These are phyloP conservation scores for Magnusiomyces fungicola DNA, from an alignment of 1,139 yeast species.

Conservation along the genomic window DNA sequence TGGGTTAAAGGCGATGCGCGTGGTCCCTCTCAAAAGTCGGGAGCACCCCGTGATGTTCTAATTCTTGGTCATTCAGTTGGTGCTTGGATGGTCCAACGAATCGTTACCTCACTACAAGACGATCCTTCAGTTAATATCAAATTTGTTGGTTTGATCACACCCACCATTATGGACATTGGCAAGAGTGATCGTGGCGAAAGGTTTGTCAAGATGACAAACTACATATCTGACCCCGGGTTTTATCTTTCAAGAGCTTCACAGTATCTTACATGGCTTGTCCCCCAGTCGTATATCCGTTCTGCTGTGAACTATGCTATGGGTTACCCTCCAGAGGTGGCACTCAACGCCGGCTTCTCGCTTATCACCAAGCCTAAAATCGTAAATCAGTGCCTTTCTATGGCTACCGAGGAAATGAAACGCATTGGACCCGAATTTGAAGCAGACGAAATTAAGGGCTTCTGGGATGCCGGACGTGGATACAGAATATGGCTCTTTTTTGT, in stretches of 20 bases:
- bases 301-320: slow-evolving; percentile 17
- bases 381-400: slow-evolving; percentile 48
- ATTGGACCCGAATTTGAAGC: slow-evolving; percentile 34
- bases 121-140: slow-evolving; percentile 21
- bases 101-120: slow-evolving; percentile 28
- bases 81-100: slow-evolving; percentile 47
- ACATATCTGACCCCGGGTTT: slow-evolving; percentile 11
- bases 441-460: slow-evolving; percentile 45
- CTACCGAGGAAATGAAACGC: slow-evolving; percentile 47
- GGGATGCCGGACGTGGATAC: slow-evolving; percentile 30
- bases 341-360: slow-evolving; percentile 40
- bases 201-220: slow-evolving; percentile 30
- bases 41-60: slow-evolving; percentile 33
- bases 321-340: slow-evolving; percentile 34
- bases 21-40: neutral
- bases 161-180: slow-evolving; percentile 53
- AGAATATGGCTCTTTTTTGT: slow-evolving; percentile 54
- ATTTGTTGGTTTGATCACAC: slow-evolving; percentile 55
- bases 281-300: slow-evolving; percentile 15
- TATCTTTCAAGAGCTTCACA: slow-evolving; percentile 16
- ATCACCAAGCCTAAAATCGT: slow-evolving; percentile 39
- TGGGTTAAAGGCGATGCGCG: slow-evolving; percentile 19
- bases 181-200: slow-evolving; percentile 43
- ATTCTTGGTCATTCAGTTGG: slow-evolving; percentile 61
- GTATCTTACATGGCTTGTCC: slow-evolving; percentile 20